A percentile compares a stretch with the other conserved stretches of the same genome.
These are phyloP conservation scores for Pseudogymnoascus sp. DNA, from an alignment of 2,329 filamentous ascomycete genomes.

Conservation along the genomic window DNA sequence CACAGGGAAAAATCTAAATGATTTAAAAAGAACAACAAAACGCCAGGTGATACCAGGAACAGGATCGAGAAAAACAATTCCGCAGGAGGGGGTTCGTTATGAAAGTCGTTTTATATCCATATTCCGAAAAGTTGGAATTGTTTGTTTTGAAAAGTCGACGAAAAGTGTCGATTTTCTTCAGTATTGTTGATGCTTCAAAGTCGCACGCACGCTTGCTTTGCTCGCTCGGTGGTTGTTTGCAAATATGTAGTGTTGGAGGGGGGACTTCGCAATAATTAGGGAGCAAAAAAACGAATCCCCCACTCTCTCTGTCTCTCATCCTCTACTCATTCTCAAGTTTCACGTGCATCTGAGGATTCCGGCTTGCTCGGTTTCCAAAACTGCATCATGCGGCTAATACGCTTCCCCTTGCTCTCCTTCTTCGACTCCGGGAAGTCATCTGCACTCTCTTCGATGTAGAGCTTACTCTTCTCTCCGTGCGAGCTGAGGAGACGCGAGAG, in stretches of 20 bases:
- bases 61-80: not conserved
- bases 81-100: not conserved
- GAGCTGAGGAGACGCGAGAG: slow-evolving; percentile 68
- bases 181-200: not conserved
- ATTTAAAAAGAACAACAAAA: not conserved
- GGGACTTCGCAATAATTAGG: slow-evolving; percentile 1
- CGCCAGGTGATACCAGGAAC: not conserved
- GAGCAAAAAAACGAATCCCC: slow-evolving; percentile 4
- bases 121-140: slow-evolving; percentile 5
- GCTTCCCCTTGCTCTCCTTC: slow-evolving; percentile 58
- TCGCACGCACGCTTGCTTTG: slow-evolving; percentile 5
- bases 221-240: not conserved
- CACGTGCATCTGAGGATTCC: not conserved
- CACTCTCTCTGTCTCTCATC: not conserved
- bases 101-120: slow-evolving; percentile 8
- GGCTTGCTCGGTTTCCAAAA: slow-evolving; percentile 53
- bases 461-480: slow-evolving; percentile 66
- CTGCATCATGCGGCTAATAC: slow-evolving; percentile 65
- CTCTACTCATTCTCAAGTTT: not conserved
- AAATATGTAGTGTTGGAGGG: not conserved
- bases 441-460: slow-evolving; percentile 54
- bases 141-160: not conserved
- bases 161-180: not conserved
- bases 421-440: slow-evolving; percentile 48
- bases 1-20: not conserved